Base-by-base conservation (phyloP, 306 rosid genomes). In the Glycyrrhiza uralensis region DNA sequence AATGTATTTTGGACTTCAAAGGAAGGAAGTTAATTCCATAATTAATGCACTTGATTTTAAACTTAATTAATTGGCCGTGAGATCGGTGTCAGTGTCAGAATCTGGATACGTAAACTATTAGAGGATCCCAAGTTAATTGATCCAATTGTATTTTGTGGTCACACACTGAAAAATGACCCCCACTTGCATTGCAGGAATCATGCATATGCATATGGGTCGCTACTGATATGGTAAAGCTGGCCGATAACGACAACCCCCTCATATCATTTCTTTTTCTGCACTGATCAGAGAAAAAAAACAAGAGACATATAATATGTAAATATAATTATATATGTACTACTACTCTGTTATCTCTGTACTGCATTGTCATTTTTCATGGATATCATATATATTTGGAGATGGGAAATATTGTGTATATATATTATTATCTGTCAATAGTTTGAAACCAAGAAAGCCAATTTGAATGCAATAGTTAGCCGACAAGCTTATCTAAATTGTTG, bases 161-260 rank as follows among this genome's bases (percentile, higher is more conserved):
- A 52, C 41, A 63, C 62, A 7, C 38, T 59, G 47, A 39, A 44
- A 69, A 76, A 22, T 49, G 56, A 70, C 62, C 77, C 74, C 77
- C 74, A 75, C 57, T 30, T 56, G 59, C 66, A 28, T 44, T 55
- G 72, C 56, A 61, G 33, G 51, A 73, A 57, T 58, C 74, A 28
- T 39, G 71, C 75, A 66, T 66, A 28, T 39, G 71, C 75, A 66
- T 66, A 71, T 62, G 77, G 72, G 60, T 41, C 72, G 49, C 15
- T 7, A 5, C 5, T 23, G 52, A 69, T 11, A 69, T 55, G 15
- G 19, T 20, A 7, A 59, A 60, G 35, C 59, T 51, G 49, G 50
- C 26, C 36, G 74, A 78, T 44, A 79, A 55, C 54, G 74, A 79
- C 78, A 71, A 17, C 41, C 38, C 10, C 24, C 5, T 12, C 59